phyloP scores from a whole-genome alignment of 2,329 filamentous ascomycete species.

The Monilinia vaccinii-corymbosi region DNA sequence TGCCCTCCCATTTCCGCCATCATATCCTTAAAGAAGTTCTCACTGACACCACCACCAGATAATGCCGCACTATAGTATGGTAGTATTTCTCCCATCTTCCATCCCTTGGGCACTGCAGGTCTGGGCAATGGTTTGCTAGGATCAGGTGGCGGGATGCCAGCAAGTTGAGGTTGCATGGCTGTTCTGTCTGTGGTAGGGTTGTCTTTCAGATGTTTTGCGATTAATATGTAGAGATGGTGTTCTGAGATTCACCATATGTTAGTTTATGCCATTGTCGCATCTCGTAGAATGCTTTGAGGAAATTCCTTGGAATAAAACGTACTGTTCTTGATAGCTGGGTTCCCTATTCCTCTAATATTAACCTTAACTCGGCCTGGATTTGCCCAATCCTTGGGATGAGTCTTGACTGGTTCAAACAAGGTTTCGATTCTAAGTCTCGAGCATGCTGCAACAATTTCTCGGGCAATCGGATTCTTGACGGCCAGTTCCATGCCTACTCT shows the following conservation, averaged over 20 bases:
- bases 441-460: constrained; percentile 83
- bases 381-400: constrained; percentile 93
- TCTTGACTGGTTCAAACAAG: constrained; percentile 83
- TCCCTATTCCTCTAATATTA: constrained; percentile 53
- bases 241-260: constrained; percentile 37
- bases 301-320: constrained; percentile 25
- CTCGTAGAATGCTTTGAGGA: neutral
- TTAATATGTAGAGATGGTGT: constrained; percentile 77
- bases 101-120: constrained; percentile 72
- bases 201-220: constrained; percentile 65
- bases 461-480: constrained; percentile 76
- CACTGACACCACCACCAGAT: constrained; percentile 85
- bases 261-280: neutral
- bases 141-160: constrained; percentile 56
- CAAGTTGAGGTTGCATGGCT: constrained; percentile 63
- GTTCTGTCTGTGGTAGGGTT: constrained; percentile 70
- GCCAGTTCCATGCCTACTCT: constrained; percentile 66
- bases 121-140: constrained; percentile 59
- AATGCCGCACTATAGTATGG: constrained; percentile 84
- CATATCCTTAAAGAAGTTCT: constrained; percentile 93
- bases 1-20: constrained; percentile 75
- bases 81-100: constrained; percentile 79
- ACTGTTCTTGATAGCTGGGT: constrained; percentile 55
- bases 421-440: constrained; percentile 60
- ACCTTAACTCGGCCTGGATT: constrained; percentile 89